Conservation (phyloP, 2,329 filamentous ascomycete genomes). For the Curvularia spicifera region DNA sequence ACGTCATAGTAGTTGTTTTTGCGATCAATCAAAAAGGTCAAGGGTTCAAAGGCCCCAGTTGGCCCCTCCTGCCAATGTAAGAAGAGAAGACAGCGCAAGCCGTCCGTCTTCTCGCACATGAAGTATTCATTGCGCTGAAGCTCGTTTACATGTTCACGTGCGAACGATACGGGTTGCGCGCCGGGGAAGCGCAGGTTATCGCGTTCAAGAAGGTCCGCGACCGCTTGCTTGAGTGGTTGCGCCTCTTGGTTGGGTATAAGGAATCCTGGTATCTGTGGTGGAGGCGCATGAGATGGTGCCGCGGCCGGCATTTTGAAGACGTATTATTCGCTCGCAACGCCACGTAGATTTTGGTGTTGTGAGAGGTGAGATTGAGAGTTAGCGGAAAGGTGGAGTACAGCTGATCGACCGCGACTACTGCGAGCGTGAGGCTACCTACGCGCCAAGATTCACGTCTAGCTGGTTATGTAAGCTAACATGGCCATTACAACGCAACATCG, state of each 20-base stretch:
- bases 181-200: constrained; percentile 75
- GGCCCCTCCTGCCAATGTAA: constrained; percentile 68
- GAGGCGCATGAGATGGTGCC: constrained; percentile 30
- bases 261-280: constrained; percentile 47
- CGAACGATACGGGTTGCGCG: constrained; percentile 93
- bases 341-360: not conserved
- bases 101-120: constrained; percentile 97
- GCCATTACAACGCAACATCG: not conserved
- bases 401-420: not conserved
- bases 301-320: constrained; percentile 28
- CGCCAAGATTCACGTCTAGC: constrained; percentile 5
- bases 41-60: constrained; percentile 39
- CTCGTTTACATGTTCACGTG: constrained; percentile 80
- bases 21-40: constrained; percentile 93
- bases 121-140: constrained; percentile 88
- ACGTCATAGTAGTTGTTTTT: constrained; percentile 97
- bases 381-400: not conserved
- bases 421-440: constrained; percentile 3
- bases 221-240: constrained; percentile 69
- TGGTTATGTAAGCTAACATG: constrained; percentile 9
- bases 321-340: not conserved
- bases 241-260: constrained; percentile 33
- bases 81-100: constrained; percentile 94
- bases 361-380: not conserved
- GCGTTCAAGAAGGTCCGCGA: constrained; percentile 76